A percentile compares a stretch with the other conserved stretches of the same genome.
Evolutionary conservation across 257 asterid genomes (phyloP).

Genomic region (Orobanche coerulescens): DNA sequence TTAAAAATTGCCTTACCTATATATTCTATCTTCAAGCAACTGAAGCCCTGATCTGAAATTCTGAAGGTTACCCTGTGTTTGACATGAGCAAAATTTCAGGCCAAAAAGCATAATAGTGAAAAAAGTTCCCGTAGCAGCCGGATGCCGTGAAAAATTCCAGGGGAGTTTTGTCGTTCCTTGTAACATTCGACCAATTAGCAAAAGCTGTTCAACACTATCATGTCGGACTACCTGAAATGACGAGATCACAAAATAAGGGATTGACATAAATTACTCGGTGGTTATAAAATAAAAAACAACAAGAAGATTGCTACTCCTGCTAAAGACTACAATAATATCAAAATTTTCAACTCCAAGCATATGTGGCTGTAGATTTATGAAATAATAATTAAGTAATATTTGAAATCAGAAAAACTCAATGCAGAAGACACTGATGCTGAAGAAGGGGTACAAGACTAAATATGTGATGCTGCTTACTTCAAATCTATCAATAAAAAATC

Average conservation of each 20-base stretch:
- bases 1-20: conserved; percentile 42
- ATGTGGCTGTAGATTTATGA: neutral
- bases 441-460: conserved; percentile 17
- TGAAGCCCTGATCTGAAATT: conserved; percentile 84
- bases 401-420: conserved; percentile 13
- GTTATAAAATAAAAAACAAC: conserved; percentile 7
- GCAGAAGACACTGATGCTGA: conserved; percentile 14
- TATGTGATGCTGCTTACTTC: conserved; percentile 51
- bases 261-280: conserved; percentile 17
- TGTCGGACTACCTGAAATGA: conserved; percentile 77
- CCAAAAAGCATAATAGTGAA: conserved; percentile 95
- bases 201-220: conserved; percentile 86
- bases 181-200: conserved; percentile 88
- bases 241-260: neutral
- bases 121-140: conserved; percentile 91
- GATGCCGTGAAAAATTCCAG: conserved; percentile 89
- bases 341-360: conserved; percentile 23
- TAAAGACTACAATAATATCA: neutral
- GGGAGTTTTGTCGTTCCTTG: conserved; percentile 86
- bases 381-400: conserved; percentile 4
- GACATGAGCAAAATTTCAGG: conserved; percentile 83
- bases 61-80: conserved; percentile 75
- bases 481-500: conserved; percentile 89
- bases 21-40: conserved; percentile 93
- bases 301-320: conserved; percentile 8